Evolutionary conservation across 371 early-diverging fungal genomes (phyloP), one percentile per base, ranked within the genome.

Genomic region (Mitosporidium daphniae): DNA sequence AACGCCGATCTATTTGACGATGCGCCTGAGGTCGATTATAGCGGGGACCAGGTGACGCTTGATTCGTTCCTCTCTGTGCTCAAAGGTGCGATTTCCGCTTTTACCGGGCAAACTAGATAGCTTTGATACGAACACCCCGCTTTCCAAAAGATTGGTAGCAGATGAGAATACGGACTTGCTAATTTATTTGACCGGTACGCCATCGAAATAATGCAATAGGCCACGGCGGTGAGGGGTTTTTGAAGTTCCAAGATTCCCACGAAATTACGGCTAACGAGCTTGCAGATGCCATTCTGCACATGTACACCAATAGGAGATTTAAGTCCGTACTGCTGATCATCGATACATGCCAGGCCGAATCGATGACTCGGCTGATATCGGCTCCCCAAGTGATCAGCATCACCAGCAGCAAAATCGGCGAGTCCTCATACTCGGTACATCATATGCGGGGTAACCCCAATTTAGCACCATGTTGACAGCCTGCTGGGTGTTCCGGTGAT

Each of bases 1-100:
- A 35, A 48, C 11, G 36, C 74, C 11, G 80, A 86, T 39, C 41
- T 86, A 4, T 80, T 80, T 34, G 84, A 84, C 13, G 56, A 65
- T 22, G 72, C 77, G 33, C 63, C 82, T 17, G 80, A 80, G 39
- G 89, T 89, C 0, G 89, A 89, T 38, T 89, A 82, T 41, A 53
- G 84, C 21, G 89, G 89, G 5, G 80, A 82, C 41, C 82, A 89
- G 33, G 89, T 89, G 6, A 89, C 78, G 0, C 84, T 78, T 1
- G 84, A 82, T 43, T 77, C 67, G 42, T 77, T 89, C 46, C 73
- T 89, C 31, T 55, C 82, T 0, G 42, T 89, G 28, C 45, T 89
- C 25, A 82, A 82, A 5, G 70, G 69, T 64, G 40, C 18, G 30
- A 17, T 7, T 30, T n/a, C n/a, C n/a, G n/a, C n/a, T 8, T 8